Conservation (phyloP, 495 filamentous ascomycete genomes). For the Hypomontagnella monticulosa region DNA sequence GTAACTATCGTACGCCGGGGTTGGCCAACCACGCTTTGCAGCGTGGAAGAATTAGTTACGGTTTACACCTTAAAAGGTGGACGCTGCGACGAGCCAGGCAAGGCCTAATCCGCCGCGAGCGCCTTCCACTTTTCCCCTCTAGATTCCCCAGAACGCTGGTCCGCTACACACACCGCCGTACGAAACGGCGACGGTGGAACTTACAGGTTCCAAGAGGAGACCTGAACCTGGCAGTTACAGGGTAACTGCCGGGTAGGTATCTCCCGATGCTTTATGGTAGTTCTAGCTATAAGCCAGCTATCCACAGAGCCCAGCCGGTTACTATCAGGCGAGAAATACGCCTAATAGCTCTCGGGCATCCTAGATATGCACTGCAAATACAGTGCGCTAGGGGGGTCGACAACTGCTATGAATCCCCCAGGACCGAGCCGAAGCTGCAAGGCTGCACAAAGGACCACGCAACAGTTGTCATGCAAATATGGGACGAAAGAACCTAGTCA, state of each 20-base stretch:
- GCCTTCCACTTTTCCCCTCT: constrained; percentile 13
- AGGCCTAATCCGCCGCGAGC: constrained; percentile 1
- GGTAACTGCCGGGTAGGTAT: background rate
- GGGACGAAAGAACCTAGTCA: background rate
- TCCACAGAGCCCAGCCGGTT: constrained; percentile 36
- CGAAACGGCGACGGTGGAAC: background rate
- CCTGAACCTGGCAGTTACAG: background rate
- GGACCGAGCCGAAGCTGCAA: constrained; percentile 10
- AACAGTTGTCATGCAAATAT: constrained; percentile 17
- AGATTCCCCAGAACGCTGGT: constrained; percentile 6
- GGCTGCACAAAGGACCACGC: constrained; percentile 14
- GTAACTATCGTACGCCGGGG: constrained; percentile 8
- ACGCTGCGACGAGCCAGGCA: background rate
- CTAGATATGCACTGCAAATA: constrained; percentile 13
- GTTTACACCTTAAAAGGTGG: constrained; percentile 5
- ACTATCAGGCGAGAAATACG: constrained; percentile 32
- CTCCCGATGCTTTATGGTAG: constrained; percentile 2
- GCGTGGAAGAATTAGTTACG: constrained; percentile 4
- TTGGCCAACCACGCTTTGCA: constrained; percentile 2
- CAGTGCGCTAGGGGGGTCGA: constrained; percentile 16
- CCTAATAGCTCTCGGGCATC: constrained; percentile 32
- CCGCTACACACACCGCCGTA: constrained; percentile 1
- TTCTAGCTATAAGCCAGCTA: constrained; percentile 1
- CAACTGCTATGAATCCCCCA: constrained; percentile 12
- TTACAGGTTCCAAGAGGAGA: constrained; percentile 10